Percentiles rank a stretch among this genome's conserved stretches.
Evolutionary conservation across 2,329 filamentous ascomycete species (phyloP).

Genomic region (Grosmannia huntii): DNA sequence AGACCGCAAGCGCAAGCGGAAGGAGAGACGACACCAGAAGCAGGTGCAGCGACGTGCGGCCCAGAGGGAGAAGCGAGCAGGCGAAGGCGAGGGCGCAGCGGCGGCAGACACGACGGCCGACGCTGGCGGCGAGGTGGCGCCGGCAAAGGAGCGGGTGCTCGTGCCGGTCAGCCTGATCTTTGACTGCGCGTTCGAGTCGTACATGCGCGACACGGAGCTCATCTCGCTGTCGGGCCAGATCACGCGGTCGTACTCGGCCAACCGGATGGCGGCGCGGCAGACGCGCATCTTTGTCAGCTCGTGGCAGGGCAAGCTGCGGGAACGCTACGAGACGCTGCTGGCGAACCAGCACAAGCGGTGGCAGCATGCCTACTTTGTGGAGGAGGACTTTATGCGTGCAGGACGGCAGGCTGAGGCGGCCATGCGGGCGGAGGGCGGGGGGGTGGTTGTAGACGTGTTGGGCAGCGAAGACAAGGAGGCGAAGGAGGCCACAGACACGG

Average conservation of each 20-base stretch:
- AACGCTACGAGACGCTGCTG: constrained; percentile 69
- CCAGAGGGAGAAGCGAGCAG: constrained; percentile 35
- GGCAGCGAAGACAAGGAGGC: constrained; percentile 10
- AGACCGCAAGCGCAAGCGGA: constrained; percentile 39
- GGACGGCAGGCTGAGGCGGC: constrained; percentile 50
- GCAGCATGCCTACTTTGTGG: constrained; percentile 63
- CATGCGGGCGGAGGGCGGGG: constrained; percentile 48
- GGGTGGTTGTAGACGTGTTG: constrained; percentile 48
- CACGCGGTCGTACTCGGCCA: constrained; percentile 81
- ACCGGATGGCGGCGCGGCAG: constrained; percentile 53
- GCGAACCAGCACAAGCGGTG: constrained; percentile 60
- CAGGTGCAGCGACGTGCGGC: constrained; percentile 36
- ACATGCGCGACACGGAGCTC: constrained; percentile 79
- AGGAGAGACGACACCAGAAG: constrained; percentile 38
- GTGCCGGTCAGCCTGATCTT: constrained; percentile 68
- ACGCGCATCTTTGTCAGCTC: constrained; percentile 65
- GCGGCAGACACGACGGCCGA: constrained; percentile 29
- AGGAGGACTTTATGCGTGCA: constrained; percentile 61
- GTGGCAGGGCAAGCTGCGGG: constrained; percentile 61
- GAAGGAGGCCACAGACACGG: constrained; percentile 7
- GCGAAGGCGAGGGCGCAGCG: constrained; percentile 27
- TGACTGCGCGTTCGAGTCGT: constrained; percentile 82
- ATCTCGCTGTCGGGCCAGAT: constrained; percentile 75
- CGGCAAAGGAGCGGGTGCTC: constrained; percentile 14
- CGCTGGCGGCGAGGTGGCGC: constrained; percentile 20